Evolutionary conservation across 2,329 filamentous ascomycete genomes (phyloP).

Genomic region (Scedosporium dehoogii): DNA sequence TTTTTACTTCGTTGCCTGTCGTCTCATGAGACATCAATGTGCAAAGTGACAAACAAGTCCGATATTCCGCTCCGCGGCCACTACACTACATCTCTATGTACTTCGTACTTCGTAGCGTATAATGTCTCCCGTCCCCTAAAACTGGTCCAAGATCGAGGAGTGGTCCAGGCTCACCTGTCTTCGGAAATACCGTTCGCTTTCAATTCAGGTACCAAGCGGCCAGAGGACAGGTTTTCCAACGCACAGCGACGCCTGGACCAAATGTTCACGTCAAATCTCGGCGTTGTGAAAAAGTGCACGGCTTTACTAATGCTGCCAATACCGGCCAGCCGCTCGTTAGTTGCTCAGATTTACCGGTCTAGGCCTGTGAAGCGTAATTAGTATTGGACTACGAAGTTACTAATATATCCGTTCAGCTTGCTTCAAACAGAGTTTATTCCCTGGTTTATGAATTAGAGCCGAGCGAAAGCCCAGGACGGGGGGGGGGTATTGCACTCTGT

Average conservation of each 20-base stretch:
- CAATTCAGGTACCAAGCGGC: neutral
- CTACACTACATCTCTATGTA: too few species aligned
- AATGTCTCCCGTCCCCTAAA: too few species aligned
- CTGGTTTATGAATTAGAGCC: too few species aligned
- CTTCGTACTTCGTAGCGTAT: too few species aligned
- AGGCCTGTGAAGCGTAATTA: neutral
- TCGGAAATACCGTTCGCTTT: neutral
- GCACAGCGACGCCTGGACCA: neutral
- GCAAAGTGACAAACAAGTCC: too few species aligned
- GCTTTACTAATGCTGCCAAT: neutral
- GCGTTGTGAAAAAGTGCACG: neutral
- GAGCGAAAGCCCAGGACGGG: too few species aligned
- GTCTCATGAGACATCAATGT: too few species aligned
- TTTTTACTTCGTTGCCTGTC: neutral
- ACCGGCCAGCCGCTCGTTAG: neutral
- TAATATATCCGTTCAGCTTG: too few species aligned
- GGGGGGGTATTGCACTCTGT: too few species aligned
- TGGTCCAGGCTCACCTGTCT: neutral
- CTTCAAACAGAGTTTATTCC: too few species aligned
- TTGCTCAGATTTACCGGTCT: neutral
- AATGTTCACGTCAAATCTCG: too few species aligned
- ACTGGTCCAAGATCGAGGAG: too few species aligned
- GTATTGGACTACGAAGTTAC: neutral
- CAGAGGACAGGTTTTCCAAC: neutral
- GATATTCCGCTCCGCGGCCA: neutral